phyloP scores from a whole-genome alignment of 1,139 yeast genomes.

The Lodderomyces beijingensis region DNA sequence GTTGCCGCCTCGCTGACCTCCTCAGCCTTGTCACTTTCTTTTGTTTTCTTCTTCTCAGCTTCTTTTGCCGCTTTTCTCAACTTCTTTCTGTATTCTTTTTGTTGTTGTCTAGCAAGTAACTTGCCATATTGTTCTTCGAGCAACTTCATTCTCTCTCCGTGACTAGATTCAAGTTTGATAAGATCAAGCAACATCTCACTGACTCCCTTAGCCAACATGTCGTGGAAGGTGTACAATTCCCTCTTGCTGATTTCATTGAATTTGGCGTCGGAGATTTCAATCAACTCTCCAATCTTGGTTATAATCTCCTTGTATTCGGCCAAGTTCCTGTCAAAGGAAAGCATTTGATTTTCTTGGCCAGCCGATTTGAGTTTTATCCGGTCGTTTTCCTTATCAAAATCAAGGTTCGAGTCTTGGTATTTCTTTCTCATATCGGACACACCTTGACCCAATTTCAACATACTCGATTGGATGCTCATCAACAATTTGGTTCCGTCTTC shows the following conservation, averaged over 20 bases:
- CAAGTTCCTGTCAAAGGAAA: slow-evolving; percentile 32
- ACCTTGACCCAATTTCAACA: slow-evolving; percentile 44
- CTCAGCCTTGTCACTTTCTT: slow-evolving; percentile 18
- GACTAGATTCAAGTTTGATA: slow-evolving; percentile 31
- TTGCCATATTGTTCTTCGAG: slow-evolving; percentile 33
- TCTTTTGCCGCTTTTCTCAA: slow-evolving; percentile 23
- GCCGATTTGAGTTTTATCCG: slow-evolving; percentile 30
- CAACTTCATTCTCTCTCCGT: slow-evolving; percentile 34
- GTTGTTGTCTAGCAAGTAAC: slow-evolving; percentile 31
- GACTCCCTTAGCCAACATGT: slow-evolving; percentile 30
- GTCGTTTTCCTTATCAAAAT: slow-evolving; percentile 48
- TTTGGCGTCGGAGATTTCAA: slow-evolving; percentile 21
- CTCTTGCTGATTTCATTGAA: slow-evolving; percentile 28
- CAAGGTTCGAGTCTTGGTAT: slow-evolving; percentile 39
- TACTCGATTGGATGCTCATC: slow-evolving; percentile 39
- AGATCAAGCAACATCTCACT: slow-evolving; percentile 32
- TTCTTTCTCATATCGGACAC: slow-evolving; percentile 36
- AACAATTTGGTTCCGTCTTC: slow-evolving; percentile 37
- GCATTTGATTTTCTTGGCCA: slow-evolving; percentile 34
- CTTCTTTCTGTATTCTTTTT: slow-evolving; percentile 33
- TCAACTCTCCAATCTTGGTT: slow-evolving; percentile 23
- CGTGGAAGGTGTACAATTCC: slow-evolving; percentile 31
- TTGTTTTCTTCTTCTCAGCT: slow-evolving; percentile 15
- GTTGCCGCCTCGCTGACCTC: slow-evolving; percentile 4
- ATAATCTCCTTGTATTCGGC: slow-evolving; percentile 32